Base-by-base conservation (phyloP, 371 early-diverging fungal species). In the Mucor lusitanicus region DNA sequence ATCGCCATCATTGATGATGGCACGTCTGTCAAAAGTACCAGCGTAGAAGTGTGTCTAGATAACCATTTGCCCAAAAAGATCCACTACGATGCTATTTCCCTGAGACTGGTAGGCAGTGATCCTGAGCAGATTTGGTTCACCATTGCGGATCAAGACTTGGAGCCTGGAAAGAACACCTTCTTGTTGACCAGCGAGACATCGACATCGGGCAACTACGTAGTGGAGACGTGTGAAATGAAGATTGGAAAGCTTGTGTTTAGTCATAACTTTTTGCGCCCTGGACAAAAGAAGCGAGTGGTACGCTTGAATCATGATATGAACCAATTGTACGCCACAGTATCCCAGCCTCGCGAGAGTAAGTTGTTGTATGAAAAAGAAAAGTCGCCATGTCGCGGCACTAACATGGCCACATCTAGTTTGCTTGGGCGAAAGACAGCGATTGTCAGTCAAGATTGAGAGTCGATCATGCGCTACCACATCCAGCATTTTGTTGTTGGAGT, bases 121-220 rank as follows among this genome's bases (percentile, higher is more conserved):
- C 81, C 78, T 25, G 87, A 85, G 44, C 81, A 87, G 64, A 74
- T 89, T 19, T 72, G 78, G 67, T 89, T 85, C 59, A 65, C 64
- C 6, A 65, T 73, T 32, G 32, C 63, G 19, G 68, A 85, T 32
- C 78, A 85, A 54, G 72, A 74, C 9, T 61, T 93, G 28, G 64
- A 79, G n/a, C 86, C 91, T n/a, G 94, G 92, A 17, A 77, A 79
- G 48, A 92, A 90, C 65, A 74, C 79, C 0, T 79, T 89, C 63
- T 75, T 84, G 12, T 76, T 92, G 5, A 81, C 82, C 12, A 88
- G 92, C 58, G 84, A 88, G 85, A 86, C 85, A 7, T 83, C 87
- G 0, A 85, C 90, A 0, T 83, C 85, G 32, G 89, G 90, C 33
- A 84, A 86, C 44, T 89, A 89, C 68, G 86, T 85, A 4, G 80